Percentiles rank a stretch among this genome's conserved stretches.
phyloP scores from a whole-genome alignment of 305 asterid species.

The Ilex paraguariensis region DNA sequence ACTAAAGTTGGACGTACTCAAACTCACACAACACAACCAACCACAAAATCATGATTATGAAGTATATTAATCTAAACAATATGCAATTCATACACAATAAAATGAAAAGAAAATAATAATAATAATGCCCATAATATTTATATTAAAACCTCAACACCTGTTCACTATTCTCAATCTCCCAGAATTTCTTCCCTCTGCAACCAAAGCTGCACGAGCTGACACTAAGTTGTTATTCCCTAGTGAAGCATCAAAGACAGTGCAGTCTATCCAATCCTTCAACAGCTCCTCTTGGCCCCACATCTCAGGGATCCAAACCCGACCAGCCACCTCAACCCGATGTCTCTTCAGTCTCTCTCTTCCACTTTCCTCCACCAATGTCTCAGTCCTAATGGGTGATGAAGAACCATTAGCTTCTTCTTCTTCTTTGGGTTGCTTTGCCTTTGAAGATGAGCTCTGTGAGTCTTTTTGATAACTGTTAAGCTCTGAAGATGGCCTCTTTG shows the following conservation, averaged over 20 bases:
- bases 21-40: no score
- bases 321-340: slow-evolving; percentile 58
- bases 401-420: background rate
- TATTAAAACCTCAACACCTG: slow-evolving; percentile 11
- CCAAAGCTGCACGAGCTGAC: slow-evolving; percentile 58
- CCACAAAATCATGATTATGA: no score
- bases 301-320: slow-evolving; percentile 64
- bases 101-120: no score
- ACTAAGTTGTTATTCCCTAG: slow-evolving; percentile 29
- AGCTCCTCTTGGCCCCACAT: slow-evolving; percentile 62
- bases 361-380: slow-evolving; percentile 14
- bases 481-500: slow-evolving; percentile 6
- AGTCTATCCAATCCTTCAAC: slow-evolving; percentile 66
- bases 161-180: slow-evolving; percentile 26
- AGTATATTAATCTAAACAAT: background rate
- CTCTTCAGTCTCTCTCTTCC: slow-evolving; percentile 61
- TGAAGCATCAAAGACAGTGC: slow-evolving; percentile 44
- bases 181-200: slow-evolving; percentile 35
- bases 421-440: background rate
- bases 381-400: background rate
- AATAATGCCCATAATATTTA: background rate
- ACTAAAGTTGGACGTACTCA: no score
- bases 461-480: no score
- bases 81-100: background rate
- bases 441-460: background rate